Evolutionary conservation across 805 yeast species (phyloP).

Genomic region (Wickerhamomyces ciferrii): DNA sequence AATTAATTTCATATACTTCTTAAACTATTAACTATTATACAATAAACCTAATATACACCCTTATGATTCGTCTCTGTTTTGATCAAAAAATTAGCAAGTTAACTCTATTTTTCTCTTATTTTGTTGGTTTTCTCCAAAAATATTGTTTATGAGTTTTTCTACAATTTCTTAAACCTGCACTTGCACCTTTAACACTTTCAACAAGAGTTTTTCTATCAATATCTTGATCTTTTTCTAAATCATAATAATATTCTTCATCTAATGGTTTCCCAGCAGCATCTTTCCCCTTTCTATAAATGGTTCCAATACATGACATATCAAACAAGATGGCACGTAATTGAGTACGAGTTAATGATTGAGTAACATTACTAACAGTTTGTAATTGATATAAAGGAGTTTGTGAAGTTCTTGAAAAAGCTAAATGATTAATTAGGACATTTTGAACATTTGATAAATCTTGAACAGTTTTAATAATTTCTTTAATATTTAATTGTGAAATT

Average conservation of each 20-base stretch:
- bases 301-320: conserved; percentile 66
- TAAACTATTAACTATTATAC: too few relatives aligned
- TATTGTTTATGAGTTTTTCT: conserved; percentile 87
- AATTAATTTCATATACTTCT: too few relatives aligned
- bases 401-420: conserved; percentile 84
- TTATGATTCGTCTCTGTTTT: too few relatives aligned
- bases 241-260: conserved; percentile 91
- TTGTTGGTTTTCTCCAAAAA: conserved; percentile 40
- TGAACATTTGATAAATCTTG: conserved; percentile 46
- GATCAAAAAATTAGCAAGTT: too few relatives aligned
- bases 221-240: conserved; percentile 78
- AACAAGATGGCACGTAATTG: conserved; percentile 41
- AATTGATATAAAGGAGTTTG: conserved; percentile 82
- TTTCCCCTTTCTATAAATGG: conserved; percentile 82
- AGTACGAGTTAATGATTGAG: conserved; percentile 37
- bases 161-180: conserved; percentile 73
- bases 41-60: too few relatives aligned
- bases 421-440: conserved; percentile 70
- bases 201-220: conserved; percentile 64
- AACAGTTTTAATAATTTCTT: conserved; percentile 25
- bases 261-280: conserved; percentile 95
- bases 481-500: conserved; percentile 23
- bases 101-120: conserved; percentile 11
- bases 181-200: conserved; percentile 69
- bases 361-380: conserved; percentile 52